These are phyloP conservation scores for Erigeron canadensis DNA, from an alignment of 129 eudicot species.

Conservation along the genomic window DNA sequence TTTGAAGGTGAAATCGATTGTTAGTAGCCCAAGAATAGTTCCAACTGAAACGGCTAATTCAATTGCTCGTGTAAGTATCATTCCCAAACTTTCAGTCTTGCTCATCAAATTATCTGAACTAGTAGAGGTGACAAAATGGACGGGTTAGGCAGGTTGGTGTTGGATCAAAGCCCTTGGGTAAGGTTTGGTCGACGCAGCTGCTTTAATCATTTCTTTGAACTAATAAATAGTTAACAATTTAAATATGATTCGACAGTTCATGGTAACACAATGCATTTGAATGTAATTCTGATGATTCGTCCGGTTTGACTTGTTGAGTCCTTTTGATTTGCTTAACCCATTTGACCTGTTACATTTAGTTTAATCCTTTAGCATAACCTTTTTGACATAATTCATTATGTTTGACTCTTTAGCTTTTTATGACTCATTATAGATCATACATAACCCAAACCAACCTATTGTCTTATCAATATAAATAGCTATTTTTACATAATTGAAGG, in stretches of 20 bases:
- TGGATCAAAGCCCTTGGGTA: background rate
- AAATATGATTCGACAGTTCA: background rate
- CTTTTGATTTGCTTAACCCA: background rate
- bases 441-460: background rate
- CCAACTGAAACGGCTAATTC: conserved; percentile 78
- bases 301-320: background rate
- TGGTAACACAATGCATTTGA: background rate
- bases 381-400: background rate
- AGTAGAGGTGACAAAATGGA: background rate
- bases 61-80: conserved; percentile 63
- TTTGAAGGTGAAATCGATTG: conserved; percentile 60
- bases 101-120: conserved; percentile 11
- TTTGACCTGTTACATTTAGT: background rate
- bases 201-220: background rate
- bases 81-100: conserved; percentile 11
- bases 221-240: background rate
- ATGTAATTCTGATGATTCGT: background rate
- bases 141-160: background rate
- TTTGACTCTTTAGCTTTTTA: background rate
- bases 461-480: conserved; percentile 1
- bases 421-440: background rate
- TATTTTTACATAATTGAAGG: conserved; percentile 38
- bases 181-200: background rate
- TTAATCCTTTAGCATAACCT: background rate
- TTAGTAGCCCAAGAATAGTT: conserved; percentile 61